These are phyloP conservation scores for Aspergillus sp. DNA, from an alignment of 2,329 filamentous ascomycete genomes.

Conservation along the genomic window DNA sequence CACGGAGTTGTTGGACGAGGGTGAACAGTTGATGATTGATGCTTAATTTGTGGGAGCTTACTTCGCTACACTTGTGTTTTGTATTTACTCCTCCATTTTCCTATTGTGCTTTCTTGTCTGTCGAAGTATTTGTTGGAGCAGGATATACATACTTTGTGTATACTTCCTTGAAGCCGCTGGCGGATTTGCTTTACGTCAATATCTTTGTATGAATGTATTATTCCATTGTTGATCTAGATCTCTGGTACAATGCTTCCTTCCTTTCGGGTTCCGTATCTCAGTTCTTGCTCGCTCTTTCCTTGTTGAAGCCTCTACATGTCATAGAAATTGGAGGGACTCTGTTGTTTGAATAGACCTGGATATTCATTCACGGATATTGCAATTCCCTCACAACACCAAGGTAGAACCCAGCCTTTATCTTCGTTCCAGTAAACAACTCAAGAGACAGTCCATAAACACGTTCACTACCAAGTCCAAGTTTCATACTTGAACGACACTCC, in stretches of 20 bases:
- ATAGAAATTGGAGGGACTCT: too few relatives aligned
- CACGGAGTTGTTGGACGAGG: slow-evolving; percentile 85
- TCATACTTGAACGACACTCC: too few relatives aligned
- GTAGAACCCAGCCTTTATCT: too few relatives aligned
- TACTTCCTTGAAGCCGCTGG: not conserved
- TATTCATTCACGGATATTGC: not conserved
- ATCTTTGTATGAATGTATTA: slow-evolving; percentile 7
- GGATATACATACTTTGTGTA: slow-evolving; percentile 1
- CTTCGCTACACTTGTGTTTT: slow-evolving; percentile 9
- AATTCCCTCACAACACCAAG: too few relatives aligned
- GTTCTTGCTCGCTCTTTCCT: not conserved
- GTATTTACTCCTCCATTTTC: slow-evolving; percentile 8
- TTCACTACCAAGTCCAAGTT: too few relatives aligned
- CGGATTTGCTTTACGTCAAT: slow-evolving; percentile 6
- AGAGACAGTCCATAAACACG: too few relatives aligned
- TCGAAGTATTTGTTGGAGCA: not conserved
- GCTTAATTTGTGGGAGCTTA: slow-evolving; percentile 25
- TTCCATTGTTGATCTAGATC: not conserved
- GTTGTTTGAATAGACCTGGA: not conserved
- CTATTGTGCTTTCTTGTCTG: slow-evolving; percentile 13
- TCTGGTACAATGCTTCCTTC: not conserved
- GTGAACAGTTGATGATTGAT: slow-evolving; percentile 83
- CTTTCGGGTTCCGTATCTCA: not conserved
- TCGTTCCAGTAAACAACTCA: too few relatives aligned
- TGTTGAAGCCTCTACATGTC: not conserved